Conservation (phyloP, 306 rosid genomes). For the Lagenaria siceraria region DNA sequence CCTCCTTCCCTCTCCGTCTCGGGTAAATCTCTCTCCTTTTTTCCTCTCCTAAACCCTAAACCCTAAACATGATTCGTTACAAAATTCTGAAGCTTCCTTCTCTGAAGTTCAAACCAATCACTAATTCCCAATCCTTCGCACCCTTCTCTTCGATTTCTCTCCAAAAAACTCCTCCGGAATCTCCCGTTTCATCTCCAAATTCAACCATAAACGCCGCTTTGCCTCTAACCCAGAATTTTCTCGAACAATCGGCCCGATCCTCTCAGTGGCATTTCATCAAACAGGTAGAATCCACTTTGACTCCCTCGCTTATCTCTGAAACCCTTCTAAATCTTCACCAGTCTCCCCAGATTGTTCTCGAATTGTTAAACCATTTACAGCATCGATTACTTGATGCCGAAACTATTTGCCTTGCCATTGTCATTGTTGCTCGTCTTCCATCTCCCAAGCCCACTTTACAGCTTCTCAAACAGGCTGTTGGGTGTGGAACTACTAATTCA, state of each 20-base stretch:
- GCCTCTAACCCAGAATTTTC: conserved; percentile 21
- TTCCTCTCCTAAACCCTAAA: background rate
- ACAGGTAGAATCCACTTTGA: conserved; percentile 30
- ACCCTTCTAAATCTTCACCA: conserved; percentile 32
- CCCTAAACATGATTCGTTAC: background rate
- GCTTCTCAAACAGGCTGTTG: conserved; percentile 30
- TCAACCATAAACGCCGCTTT: background rate
- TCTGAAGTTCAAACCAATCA: background rate
- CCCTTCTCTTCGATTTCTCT: conserved; percentile 13
- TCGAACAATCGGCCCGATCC: conserved; percentile 30
- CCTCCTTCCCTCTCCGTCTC: background rate
- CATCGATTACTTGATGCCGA: conserved; percentile 24
- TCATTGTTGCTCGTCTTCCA: conserved; percentile 39
- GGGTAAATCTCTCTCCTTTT: background rate
- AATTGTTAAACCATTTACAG: conserved; percentile 29
- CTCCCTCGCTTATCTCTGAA: conserved; percentile 37
- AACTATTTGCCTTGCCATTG: conserved; percentile 39
- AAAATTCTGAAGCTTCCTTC: background rate
- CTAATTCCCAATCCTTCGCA: conserved; percentile 4
- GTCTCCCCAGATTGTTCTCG: conserved; percentile 32
- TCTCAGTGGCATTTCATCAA: conserved; percentile 86
- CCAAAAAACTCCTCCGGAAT: conserved; percentile 3
- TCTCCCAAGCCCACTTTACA: conserved; percentile 38
- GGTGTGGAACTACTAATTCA: conserved; percentile 10
- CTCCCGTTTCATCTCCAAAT: conserved; percentile 11